Conservation (phyloP, 179 eudicot genomes). For the Silene coronaria region DNA sequence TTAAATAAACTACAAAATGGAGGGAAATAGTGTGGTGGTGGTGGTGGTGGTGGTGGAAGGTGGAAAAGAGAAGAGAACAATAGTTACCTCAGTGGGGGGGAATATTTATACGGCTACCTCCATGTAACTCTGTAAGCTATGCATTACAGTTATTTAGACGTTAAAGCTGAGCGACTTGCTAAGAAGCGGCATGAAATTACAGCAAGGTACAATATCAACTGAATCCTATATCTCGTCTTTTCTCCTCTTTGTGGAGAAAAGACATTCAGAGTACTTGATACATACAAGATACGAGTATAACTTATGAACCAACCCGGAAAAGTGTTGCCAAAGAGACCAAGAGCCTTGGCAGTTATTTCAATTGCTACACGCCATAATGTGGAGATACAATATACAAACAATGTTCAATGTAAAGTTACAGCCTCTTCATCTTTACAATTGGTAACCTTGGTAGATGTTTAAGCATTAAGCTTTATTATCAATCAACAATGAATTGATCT, state of each 20-base stretch:
- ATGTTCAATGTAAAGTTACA: constrained; percentile 11
- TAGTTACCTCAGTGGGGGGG: no score
- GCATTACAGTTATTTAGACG: background rate
- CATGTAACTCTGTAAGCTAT: no score
- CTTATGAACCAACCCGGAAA: background rate
- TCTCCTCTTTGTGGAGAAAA: background rate
- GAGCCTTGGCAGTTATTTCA: constrained; percentile 9
- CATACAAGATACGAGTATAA: background rate
- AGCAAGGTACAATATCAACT: background rate
- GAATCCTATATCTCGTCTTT: background rate
- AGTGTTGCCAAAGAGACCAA: background rate
- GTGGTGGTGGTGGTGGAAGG: no score
- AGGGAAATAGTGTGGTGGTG: no score
- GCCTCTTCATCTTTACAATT: constrained; percentile 24
- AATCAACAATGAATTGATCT: constrained; percentile 81
- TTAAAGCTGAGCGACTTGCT: no score
- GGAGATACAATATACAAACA: constrained; percentile 12
- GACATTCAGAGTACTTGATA: background rate
- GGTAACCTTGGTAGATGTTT: background rate
- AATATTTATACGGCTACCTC: no score
- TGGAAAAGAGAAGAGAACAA: no score
- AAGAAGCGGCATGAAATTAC: no score
- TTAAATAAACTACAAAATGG: no score
- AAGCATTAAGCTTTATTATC: constrained; percentile 35
- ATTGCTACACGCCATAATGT: constrained; percentile 12